Percentiles rank a stretch among this genome's conserved stretches.
Evolutionary conservation across 139 green algal genomes (phyloP).

Genomic region (Asterochloris erici): DNA sequence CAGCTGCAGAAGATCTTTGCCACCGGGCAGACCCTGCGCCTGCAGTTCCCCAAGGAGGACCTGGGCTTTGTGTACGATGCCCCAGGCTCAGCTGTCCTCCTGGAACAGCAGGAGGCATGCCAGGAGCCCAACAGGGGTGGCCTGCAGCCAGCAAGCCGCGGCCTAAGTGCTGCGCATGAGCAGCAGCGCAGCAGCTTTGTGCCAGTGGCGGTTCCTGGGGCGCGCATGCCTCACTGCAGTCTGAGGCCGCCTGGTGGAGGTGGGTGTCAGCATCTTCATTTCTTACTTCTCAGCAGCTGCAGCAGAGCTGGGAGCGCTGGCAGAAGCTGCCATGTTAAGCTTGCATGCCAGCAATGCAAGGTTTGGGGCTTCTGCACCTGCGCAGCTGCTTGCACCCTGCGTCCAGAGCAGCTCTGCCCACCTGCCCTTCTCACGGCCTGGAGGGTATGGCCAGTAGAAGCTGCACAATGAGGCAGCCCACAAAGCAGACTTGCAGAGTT

Average conservation of each 20-base stretch:
- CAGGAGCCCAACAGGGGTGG: background rate
- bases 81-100: background rate
- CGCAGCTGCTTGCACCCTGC: too few species aligned
- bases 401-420: too few species aligned
- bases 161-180: background rate
- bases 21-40: slow-evolving; percentile 66
- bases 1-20: slow-evolving; percentile 55
- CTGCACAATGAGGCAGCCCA: too few species aligned
- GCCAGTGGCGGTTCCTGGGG: slow-evolving; percentile 1
- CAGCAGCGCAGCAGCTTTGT: background rate
- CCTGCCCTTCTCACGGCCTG: too few species aligned
- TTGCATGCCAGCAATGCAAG: too few species aligned
- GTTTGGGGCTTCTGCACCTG: too few species aligned
- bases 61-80: slow-evolving; percentile 77
- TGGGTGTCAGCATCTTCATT: background rate
- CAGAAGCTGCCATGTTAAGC: too few species aligned
- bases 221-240: background rate
- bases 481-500: too few species aligned
- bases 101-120: background rate
- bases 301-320: too few species aligned
- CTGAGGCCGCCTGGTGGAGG: background rate
- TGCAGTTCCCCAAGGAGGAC: slow-evolving; percentile 91
- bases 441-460: too few species aligned
- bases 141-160: background rate
- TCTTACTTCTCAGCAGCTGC: slow-evolving; percentile 4